Conservation (phyloP, 352 stramenopile species). For the Plasmopara muralis region DNA sequence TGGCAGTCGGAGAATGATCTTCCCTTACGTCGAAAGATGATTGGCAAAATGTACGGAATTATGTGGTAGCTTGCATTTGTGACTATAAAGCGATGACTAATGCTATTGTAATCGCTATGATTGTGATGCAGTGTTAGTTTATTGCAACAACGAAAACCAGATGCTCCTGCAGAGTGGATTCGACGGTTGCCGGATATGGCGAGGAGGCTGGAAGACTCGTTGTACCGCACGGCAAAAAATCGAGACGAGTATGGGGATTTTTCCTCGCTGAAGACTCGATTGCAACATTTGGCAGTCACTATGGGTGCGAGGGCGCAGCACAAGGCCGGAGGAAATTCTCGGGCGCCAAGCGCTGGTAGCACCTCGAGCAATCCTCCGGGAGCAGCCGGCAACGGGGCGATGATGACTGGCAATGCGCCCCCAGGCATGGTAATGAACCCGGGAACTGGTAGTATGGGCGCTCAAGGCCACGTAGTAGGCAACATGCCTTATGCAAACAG, state of each 20-base stretch:
- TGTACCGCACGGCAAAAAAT: constrained; percentile 91
- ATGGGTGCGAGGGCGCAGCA: constrained; percentile 81
- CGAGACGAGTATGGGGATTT: constrained; percentile 96
- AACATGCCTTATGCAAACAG: constrained; percentile 70
- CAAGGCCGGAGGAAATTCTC: constrained; percentile 53
- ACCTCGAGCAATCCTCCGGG: constrained; percentile 23
- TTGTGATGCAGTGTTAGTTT: constrained; percentile 81
- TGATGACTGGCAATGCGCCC: constrained; percentile 41
- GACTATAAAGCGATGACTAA: background rate
- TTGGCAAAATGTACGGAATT: constrained; percentile 82
- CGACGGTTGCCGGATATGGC: constrained; percentile 97
- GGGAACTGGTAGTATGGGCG: constrained; percentile 44
- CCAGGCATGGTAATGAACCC: constrained; percentile 48
- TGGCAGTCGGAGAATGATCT: constrained; percentile 87
- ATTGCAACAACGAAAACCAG: constrained; percentile 94
- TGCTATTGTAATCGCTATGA: constrained; percentile 2
- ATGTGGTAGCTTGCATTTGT: background rate
- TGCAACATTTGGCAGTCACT: constrained; percentile 94
- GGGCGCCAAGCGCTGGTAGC: constrained; percentile 26
- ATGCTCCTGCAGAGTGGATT: constrained; percentile 96
- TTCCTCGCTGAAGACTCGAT: constrained; percentile 91
- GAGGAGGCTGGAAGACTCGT: constrained; percentile 94
- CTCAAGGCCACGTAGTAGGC: constrained; percentile 51
- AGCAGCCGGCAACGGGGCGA: constrained; percentile 26
- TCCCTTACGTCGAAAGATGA: constrained; percentile 83